Evolutionary conservation across 1,284 basidiomycete species (phyloP), one percentile per base, ranked within the genome.

Genomic region (Gomphus sp.): DNA sequence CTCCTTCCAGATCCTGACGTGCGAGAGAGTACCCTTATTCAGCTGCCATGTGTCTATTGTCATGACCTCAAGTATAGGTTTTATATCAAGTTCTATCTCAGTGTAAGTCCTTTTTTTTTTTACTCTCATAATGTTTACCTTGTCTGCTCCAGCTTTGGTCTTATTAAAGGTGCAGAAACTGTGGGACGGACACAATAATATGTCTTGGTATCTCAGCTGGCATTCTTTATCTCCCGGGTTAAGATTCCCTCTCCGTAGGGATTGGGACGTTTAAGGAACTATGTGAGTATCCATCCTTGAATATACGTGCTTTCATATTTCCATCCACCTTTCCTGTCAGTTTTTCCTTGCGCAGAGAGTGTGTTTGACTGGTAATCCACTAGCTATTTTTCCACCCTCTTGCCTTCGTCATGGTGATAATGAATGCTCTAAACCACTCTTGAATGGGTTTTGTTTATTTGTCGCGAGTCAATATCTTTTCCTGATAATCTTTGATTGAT

Each of bases 361-460:
- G 22, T 14, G 2, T 18, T 52, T 33, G 12, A 25, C 25, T 4
- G 31, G n/a, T 22, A 34, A 12, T 12, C 33, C 33, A 33, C 14
- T 12, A 54, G 52, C 2, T 54, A 22, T 8, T 39, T 1, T 71
- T 70, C 60, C 68, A 70, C 55, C 49, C 66, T 18, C 62, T 69
- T 43, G 68, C 68, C 4, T 62, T 70, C 5, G 52, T 65, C 14
- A 66, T 66, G 33, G 69, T 66, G 1, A 55, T 64, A 39, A 54
- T 66, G 28, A 71, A 71, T 61, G 68, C 70, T 5, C 64, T 70
- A 33, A 68, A 69, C 59, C 62, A 69, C 14, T 68, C 70, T 9
- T 65, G 66, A n/a, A 71, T 61, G 70, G 70, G 6, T 62, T 71
- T n/a, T 56, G 61, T 1, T 70, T 66, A 59, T 70, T 71, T 56